These are phyloP conservation scores for Aspergillus caelatus DNA, from an alignment of 2,329 filamentous ascomycete species.

Conservation along the genomic window DNA sequence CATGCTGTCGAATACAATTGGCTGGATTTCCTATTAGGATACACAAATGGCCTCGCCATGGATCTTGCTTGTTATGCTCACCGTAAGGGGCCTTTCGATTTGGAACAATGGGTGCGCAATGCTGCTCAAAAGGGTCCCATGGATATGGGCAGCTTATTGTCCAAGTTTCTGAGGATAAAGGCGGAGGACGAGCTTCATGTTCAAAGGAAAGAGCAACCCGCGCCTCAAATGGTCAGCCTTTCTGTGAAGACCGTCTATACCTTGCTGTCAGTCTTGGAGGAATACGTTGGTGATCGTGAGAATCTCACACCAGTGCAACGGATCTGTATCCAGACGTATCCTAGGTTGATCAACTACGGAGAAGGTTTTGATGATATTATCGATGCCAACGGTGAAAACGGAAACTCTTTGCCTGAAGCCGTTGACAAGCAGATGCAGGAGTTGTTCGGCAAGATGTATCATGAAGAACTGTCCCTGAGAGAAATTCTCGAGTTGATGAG, in stretches of 20 bases:
- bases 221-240: slow-evolving; percentile 71
- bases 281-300: slow-evolving; percentile 61
- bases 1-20: slow-evolving; percentile 81
- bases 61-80: slow-evolving; percentile 87
- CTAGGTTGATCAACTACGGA: slow-evolving; percentile 92
- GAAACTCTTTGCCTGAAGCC: slow-evolving; percentile 76
- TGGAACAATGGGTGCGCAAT: slow-evolving; percentile 77
- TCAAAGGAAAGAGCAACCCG: slow-evolving; percentile 69
- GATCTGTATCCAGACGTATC: slow-evolving; percentile 88
- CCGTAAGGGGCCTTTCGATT: slow-evolving; percentile 75
- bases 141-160: slow-evolving; percentile 70
- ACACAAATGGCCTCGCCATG: slow-evolving; percentile 81
- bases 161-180: slow-evolving; percentile 83
- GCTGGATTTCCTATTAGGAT: slow-evolving; percentile 77
- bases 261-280: slow-evolving; percentile 77
- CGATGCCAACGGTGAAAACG: slow-evolving; percentile 76
- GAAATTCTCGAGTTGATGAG: slow-evolving; percentile 83
- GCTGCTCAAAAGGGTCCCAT: slow-evolving; percentile 65
- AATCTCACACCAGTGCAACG: slow-evolving; percentile 82
- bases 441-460: slow-evolving; percentile 97
- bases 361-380: slow-evolving; percentile 91
- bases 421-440: slow-evolving; percentile 95
- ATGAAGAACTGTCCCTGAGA: slow-evolving; percentile 81
- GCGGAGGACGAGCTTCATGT: slow-evolving; percentile 76
- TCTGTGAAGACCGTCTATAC: slow-evolving; percentile 83